A percentile compares a stretch with the other conserved stretches of the same genome.
phyloP scores from a whole-genome alignment of 768 basidiomycete genomes.

The Cytidiella melzeri region DNA sequence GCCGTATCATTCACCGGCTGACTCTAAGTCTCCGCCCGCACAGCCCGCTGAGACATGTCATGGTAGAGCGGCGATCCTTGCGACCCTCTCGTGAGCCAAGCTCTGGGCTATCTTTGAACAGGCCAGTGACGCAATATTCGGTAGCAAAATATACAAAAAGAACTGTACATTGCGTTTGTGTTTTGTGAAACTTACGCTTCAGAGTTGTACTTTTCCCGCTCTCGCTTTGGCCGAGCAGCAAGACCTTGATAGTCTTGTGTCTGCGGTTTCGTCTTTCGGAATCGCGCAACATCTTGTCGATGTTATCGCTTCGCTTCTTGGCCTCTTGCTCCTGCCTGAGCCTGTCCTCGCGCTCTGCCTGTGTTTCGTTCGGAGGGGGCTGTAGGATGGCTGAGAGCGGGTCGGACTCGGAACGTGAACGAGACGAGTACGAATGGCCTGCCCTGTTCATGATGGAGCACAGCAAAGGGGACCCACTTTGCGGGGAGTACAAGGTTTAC shows the following conservation, averaged over 20 bases:
- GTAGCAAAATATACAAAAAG: no score
- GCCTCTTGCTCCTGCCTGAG: constrained; percentile 66
- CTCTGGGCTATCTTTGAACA: no score
- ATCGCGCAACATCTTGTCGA: constrained; percentile 77
- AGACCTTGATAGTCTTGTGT: constrained; percentile 64
- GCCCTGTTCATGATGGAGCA: constrained; percentile 11
- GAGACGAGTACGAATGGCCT: constrained; percentile 12
- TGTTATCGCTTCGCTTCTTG: constrained; percentile 65
- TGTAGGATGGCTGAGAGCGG: constrained; percentile 62
- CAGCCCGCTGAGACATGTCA: no score
- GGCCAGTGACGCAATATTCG: no score
- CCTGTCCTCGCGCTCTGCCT: constrained; percentile 56
- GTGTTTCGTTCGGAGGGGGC: constrained; percentile 70
- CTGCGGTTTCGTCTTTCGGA: constrained; percentile 51
- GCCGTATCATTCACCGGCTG: no score
- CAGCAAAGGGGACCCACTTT: constrained; percentile 7
- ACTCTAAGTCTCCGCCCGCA: no score
- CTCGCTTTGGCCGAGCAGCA: constrained; percentile 84
- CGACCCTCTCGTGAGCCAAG: no score
- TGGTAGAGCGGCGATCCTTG: no score
- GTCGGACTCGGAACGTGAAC: constrained; percentile 45
- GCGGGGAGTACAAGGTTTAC: constrained; percentile 14
- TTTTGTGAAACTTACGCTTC: constrained; percentile 79
- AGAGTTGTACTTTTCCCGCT: constrained; percentile 86
- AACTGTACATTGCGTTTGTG: no score